Evolutionary conservation across 1,284 basidiomycete species (phyloP).

Genomic region (Trametes versicolor): DNA sequence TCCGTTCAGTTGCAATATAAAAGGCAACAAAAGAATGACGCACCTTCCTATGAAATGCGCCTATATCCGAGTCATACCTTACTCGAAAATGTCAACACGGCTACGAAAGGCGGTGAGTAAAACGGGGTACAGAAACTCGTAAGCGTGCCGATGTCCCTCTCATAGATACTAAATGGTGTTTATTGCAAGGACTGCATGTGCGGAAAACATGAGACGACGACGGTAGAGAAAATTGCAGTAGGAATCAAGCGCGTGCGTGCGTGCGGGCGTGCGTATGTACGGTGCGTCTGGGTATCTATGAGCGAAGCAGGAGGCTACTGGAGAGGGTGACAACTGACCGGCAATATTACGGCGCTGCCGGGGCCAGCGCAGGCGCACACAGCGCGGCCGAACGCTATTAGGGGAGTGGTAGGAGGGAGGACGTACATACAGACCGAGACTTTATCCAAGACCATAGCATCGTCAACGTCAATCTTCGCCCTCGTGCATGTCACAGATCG

Average conservation of each 20-base stretch:
- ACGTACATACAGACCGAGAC: conserved; percentile 16
- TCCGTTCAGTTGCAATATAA: no score
- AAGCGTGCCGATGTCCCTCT: no score
- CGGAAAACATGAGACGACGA: conserved; percentile 12
- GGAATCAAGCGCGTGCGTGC: background rate
- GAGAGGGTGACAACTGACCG: background rate
- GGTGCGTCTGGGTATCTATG: conserved; percentile 21
- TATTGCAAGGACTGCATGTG: background rate
- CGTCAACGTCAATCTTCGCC: background rate
- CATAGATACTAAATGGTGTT: background rate
- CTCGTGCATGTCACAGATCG: background rate
- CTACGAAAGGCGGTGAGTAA: no score
- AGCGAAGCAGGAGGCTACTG: background rate
- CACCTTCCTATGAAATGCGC: no score
- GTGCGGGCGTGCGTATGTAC: conserved; percentile 16
- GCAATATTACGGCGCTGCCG: conserved; percentile 17
- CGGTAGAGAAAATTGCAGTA: background rate
- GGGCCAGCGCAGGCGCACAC: background rate
- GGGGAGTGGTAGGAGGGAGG: background rate
- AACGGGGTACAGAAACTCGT: no score
- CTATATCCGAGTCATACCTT: no score
- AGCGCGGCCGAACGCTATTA: conserved; percentile 19
- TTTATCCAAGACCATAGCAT: conserved; percentile 33
- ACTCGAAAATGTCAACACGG: no score
- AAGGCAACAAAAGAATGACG: no score